Conservation (phyloP, 257 asterid genomes). For the Craterostigma plantagineum region DNA sequence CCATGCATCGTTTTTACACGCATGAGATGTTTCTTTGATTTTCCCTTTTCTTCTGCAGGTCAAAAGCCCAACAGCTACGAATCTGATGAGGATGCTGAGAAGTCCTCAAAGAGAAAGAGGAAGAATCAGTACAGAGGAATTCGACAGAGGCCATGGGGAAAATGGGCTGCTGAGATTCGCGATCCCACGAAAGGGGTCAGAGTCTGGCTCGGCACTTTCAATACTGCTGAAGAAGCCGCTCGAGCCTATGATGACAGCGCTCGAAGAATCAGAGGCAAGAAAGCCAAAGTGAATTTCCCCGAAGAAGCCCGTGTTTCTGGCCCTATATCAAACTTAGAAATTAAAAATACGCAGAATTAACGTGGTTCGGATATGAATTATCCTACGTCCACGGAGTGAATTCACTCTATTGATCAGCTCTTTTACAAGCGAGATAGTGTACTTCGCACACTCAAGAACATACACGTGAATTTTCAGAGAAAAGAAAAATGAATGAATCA, state of each 20-base stretch:
- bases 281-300: constrained; percentile 82
- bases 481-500: too few relatives aligned
- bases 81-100: constrained; percentile 31
- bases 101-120: constrained; percentile 67
- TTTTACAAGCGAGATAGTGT: too few relatives aligned
- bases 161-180: constrained; percentile 99
- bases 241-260: constrained; percentile 84
- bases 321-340: too few relatives aligned
- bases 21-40: too few relatives aligned
- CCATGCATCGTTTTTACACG: too few relatives aligned
- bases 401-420: too few relatives aligned
- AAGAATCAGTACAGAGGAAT: constrained; percentile 84
- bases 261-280: constrained; percentile 68
- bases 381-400: too few relatives aligned
- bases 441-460: too few relatives aligned
- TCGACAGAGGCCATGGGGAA: constrained; percentile 95
- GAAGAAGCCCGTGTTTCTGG: too few relatives aligned
- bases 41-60: constrained; percentile 14
- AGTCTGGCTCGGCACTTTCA: constrained; percentile 92
- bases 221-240: constrained; percentile 96
- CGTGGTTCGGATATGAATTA: too few relatives aligned
- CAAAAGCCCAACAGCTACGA: constrained; percentile 19
- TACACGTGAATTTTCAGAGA: too few relatives aligned
- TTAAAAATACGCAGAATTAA: too few relatives aligned
- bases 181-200: constrained; percentile 88